Evolutionary conservation across 345 rosid species (phyloP).

Genomic region (thale cress (Arabidopsis thaliana)): DNA sequence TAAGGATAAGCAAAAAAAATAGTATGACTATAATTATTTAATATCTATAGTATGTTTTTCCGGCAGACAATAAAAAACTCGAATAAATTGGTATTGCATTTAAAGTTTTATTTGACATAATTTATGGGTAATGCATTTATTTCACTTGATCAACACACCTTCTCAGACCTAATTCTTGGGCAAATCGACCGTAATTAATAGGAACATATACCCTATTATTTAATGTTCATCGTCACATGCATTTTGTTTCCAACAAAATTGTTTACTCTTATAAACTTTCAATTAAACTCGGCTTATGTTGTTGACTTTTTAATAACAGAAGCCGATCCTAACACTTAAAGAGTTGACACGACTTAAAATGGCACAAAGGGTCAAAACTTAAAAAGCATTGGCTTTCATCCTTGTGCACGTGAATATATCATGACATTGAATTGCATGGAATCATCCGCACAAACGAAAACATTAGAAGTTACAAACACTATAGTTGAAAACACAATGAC

Average conservation of each 20-base stretch:
- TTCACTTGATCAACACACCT: conserved; percentile 38
- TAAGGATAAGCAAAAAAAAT: conserved; percentile 23
- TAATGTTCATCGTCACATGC: conserved; percentile 48
- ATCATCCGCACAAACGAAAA: background rate
- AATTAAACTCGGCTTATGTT: background rate
- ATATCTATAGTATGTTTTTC: conserved; percentile 6
- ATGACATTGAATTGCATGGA: conserved; percentile 12
- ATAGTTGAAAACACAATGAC: too few relatives aligned
- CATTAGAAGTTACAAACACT: background rate
- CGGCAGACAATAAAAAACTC: conserved; percentile 24
- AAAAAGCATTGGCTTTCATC: conserved; percentile 21
- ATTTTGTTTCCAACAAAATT: conserved; percentile 24
- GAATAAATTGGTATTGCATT: conserved; percentile 19
- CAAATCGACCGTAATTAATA: conserved; percentile 45
- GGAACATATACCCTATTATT: conserved; percentile 42
- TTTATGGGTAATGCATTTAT: conserved; percentile 44
- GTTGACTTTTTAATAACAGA: conserved; percentile 22
- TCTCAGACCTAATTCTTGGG: conserved; percentile 46
- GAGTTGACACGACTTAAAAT: conserved; percentile 12
- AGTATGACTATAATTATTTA: background rate
- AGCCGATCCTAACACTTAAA: conserved; percentile 11
- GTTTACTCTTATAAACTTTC: conserved; percentile 20
- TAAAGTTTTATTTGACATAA: conserved; percentile 22
- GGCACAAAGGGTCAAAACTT: conserved; percentile 15
- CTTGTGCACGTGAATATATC: conserved; percentile 3